These are phyloP conservation scores for Acanthamoeba castellanii DNA, from an alignment of 208 protist species.

Conservation along the genomic window DNA sequence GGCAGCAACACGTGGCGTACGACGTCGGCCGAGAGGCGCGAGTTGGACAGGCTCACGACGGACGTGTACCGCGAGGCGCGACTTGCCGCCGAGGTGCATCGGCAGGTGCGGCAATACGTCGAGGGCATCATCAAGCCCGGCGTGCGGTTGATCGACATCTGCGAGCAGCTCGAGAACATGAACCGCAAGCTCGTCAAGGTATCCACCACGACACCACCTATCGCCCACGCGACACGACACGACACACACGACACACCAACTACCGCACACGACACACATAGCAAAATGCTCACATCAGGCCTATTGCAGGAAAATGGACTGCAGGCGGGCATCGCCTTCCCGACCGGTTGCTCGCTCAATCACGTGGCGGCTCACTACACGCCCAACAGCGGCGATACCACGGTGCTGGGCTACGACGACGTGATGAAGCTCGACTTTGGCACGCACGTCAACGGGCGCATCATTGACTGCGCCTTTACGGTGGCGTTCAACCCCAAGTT, in stretches of 20 bases:
- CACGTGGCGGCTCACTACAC: conserved; percentile 98
- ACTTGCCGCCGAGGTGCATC: conserved; percentile 87
- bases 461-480: conserved; percentile 99
- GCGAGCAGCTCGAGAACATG: conserved; percentile 80
- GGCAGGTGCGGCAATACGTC: conserved; percentile 78
- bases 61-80: conserved; percentile 91
- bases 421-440: conserved; percentile 99
- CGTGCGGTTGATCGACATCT: conserved; percentile 84
- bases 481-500: conserved; percentile 97
- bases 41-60: conserved; percentile 90
- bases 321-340: conserved; percentile 86
- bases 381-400: conserved; percentile 97
- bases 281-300: too few species aligned
- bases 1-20: conserved; percentile 93
- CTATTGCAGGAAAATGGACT: conserved; percentile 74
- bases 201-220: neutral
- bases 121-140: conserved; percentile 74
- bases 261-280: too few species aligned
- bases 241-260: neutral
- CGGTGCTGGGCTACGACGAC: conserved; percentile 95
- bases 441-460: conserved; percentile 97
- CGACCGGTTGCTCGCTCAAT: conserved; percentile 95
- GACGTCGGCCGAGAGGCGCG: conserved; percentile 94
- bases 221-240: neutral
- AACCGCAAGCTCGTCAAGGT: conserved; percentile 61